Percentiles rank a stretch among this genome's conserved stretches.
These are phyloP conservation scores for Puccinia sorghi DNA, from an alignment of 1,284 basidiomycete species.

Conservation along the genomic window DNA sequence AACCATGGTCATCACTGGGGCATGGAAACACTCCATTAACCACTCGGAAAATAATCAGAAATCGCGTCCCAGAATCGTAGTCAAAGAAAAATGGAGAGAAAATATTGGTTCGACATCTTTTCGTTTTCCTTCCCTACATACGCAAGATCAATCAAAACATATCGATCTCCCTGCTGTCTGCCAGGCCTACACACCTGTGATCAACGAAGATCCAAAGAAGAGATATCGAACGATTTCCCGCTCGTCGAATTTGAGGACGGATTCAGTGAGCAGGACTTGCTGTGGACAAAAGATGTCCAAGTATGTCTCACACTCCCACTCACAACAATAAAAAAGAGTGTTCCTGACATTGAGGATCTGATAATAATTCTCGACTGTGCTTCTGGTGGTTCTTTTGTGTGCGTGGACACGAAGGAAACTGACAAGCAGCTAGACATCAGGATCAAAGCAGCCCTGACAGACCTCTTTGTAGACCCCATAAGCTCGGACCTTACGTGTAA, in stretches of 20 bases:
- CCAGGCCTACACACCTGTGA: conserved; percentile 43
- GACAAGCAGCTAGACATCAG: conserved; percentile 20
- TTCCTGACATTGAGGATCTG: neutral
- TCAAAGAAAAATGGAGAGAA: conserved; percentile 41
- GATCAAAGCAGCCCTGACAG: conserved; percentile 17
- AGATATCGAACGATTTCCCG: conserved; percentile 23
- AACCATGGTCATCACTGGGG: conserved; percentile 39
- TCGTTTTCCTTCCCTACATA: neutral
- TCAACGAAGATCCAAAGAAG: conserved; percentile 6
- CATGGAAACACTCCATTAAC: conserved; percentile 10
- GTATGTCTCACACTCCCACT: neutral
- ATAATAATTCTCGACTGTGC: too few relatives aligned
- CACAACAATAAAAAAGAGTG: neutral
- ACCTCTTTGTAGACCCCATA: conserved; percentile 5
- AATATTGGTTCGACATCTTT: conserved; percentile 22
- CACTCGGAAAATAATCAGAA: neutral
- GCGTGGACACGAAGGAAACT: conserved; percentile 14
- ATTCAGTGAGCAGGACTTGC: conserved; percentile 21
- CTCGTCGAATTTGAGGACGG: conserved; percentile 29
- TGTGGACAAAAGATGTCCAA: conserved; percentile 33
- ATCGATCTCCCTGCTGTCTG: neutral
- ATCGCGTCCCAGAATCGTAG: neutral
- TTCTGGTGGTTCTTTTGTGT: neutral
- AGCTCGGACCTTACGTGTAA: conserved; percentile 23
- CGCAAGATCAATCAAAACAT: neutral